A percentile compares a stretch with the other conserved stretches of the same genome.
phyloP scores from a whole-genome alignment of 1,139 yeast genomes.

The Martiniozyma asiatica region DNA sequence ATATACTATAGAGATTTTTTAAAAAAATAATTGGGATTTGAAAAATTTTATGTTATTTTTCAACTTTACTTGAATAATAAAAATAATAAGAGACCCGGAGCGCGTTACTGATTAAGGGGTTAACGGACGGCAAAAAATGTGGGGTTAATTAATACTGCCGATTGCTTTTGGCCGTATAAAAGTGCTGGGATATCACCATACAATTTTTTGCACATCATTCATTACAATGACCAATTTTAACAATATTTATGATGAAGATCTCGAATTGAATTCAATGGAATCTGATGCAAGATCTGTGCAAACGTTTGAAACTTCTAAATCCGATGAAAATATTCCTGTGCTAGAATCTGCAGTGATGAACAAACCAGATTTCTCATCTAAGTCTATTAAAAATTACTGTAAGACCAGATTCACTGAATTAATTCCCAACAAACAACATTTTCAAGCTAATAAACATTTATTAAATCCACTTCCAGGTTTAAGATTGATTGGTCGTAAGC shows the following conservation, averaged over 20 bases:
- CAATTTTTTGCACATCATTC: too few relatives aligned
- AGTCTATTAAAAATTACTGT: conserved; percentile 25
- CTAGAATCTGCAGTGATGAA: conserved; percentile 8
- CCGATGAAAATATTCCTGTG: conserved; percentile 2
- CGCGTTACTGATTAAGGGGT: too few relatives aligned
- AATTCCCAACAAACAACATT: conserved; percentile 27
- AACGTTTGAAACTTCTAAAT: conserved; percentile 2
- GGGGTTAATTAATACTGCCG: too few relatives aligned
- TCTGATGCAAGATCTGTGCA: conserved; percentile 5
- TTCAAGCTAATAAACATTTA: conserved; percentile 21
- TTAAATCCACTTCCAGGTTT: conserved; percentile 47
- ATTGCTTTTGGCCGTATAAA: too few relatives aligned
- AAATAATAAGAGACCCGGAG: too few relatives aligned
- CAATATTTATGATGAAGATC: background rate
- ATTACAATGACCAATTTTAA: background rate
- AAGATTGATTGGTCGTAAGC: conserved; percentile 30
- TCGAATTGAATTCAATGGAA: conserved; percentile 2
- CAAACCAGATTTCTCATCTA: conserved; percentile 19
- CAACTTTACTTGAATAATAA: too few relatives aligned
- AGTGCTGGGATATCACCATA: too few relatives aligned
- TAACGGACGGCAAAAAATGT: too few relatives aligned
- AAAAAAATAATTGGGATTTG: too few relatives aligned
- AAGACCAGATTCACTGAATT: conserved; percentile 31
- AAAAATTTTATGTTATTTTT: too few relatives aligned
- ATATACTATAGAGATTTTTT: too few relatives aligned